phyloP scores from a whole-genome alignment of 1,284 basidiomycete species.

The Microbotryum lychnidis-dioicae region DNA sequence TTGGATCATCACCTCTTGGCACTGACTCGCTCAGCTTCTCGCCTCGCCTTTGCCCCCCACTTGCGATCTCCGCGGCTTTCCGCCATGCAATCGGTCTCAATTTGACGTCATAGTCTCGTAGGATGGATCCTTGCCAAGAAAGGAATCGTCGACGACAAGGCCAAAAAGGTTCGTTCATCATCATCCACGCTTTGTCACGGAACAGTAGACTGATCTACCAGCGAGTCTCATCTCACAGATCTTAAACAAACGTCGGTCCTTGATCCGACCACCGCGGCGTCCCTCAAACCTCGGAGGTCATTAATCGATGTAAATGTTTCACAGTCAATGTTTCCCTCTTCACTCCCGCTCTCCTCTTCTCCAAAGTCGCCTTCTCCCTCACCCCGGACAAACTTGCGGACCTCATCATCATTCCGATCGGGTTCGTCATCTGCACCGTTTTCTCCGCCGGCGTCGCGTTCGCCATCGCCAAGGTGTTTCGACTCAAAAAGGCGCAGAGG shows the following conservation, averaged over 20 bases:
- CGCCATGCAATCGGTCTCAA: too few relatives aligned
- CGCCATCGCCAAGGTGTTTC: constrained; percentile 35
- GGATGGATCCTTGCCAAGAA: constrained; percentile 41
- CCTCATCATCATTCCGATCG: constrained; percentile 40
- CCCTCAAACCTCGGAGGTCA: background rate
- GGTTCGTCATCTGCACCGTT: constrained; percentile 41
- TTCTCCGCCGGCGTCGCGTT: constrained; percentile 39
- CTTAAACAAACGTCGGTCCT: constrained; percentile 14
- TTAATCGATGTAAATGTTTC: background rate
- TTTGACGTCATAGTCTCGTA: constrained; percentile 26
- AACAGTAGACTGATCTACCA: background rate
- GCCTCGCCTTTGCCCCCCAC: too few relatives aligned
- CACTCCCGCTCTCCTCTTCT: constrained; percentile 40
- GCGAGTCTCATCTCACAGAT: constrained; percentile 5
- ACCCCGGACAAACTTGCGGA: constrained; percentile 41
- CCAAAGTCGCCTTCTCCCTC: constrained; percentile 44
- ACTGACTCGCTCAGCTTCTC: background rate
- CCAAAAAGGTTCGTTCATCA: constrained; percentile 34
- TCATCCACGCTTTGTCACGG: background rate
- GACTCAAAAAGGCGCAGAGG: constrained; percentile 39
- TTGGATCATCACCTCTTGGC: background rate
- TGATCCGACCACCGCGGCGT: background rate
- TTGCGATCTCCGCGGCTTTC: too few relatives aligned
- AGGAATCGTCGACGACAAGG: constrained; percentile 42
- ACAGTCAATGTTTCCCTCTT: constrained; percentile 29